phyloP scores from a whole-genome alignment of 163 green algal genomes.

The Scenedesmus sp. region DNA sequence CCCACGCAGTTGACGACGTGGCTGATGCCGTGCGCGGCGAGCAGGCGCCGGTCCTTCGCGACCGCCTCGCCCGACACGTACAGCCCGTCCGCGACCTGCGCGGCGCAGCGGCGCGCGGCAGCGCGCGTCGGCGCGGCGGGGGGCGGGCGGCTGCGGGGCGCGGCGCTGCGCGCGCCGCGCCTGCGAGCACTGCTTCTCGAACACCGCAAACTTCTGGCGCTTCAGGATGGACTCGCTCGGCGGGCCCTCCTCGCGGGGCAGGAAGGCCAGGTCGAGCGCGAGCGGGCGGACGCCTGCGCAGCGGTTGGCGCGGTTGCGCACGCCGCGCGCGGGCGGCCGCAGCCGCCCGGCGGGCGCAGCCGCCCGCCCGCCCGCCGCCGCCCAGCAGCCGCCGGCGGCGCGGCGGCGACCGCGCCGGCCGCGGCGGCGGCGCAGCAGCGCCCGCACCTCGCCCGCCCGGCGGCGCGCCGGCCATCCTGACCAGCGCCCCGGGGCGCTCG shows the following conservation, averaged over 20 bases:
- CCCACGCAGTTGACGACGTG: constrained; percentile 98
- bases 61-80: constrained; percentile 88
- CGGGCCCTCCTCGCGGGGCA: constrained; percentile 10
- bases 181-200: constrained; percentile 88
- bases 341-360: neutral
- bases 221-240: constrained; percentile 67
- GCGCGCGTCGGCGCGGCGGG: too few species aligned
- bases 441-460: neutral
- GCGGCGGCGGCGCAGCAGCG: neutral
- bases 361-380: neutral
- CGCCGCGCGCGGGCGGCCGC: too few species aligned
- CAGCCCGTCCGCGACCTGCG: constrained; percentile 75
- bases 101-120: too few species aligned
- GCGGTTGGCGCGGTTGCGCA: too few species aligned
- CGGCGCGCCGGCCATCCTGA: constrained; percentile 27
- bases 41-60: constrained; percentile 73
- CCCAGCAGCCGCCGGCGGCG: neutral
- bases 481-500: neutral
- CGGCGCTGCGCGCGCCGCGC: neutral
- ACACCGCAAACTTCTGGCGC: constrained; percentile 88
- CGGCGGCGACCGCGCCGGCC: neutral
- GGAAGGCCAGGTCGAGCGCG: constrained; percentile 28
- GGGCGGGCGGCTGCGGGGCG: too few species aligned
- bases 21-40: constrained; percentile 85
- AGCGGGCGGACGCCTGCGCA: constrained; percentile 6